Conservation (phyloP, 768 basidiomycete genomes). For the Termitomyces bulborhizus region DNA sequence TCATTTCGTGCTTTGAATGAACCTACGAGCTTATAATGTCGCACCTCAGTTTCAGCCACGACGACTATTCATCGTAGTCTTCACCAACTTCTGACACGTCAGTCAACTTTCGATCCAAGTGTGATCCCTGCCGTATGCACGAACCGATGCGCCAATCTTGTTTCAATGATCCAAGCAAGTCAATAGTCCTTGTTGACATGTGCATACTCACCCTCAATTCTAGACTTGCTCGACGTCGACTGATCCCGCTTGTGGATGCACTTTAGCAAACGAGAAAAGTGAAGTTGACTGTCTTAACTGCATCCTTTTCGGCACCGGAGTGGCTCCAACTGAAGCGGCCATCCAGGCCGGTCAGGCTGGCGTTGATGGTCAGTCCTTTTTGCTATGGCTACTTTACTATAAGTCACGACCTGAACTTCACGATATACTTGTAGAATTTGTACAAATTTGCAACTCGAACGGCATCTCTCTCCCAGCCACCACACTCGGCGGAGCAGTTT, state of each 20-base stretch:
- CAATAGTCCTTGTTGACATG: neutral
- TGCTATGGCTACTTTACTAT: neutral
- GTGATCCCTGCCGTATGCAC: constrained; percentile 5
- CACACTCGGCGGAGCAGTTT: constrained; percentile 6
- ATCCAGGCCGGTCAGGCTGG: neutral
- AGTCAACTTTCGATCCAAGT: constrained; percentile 7
- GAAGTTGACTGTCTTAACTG: constrained; percentile 11
- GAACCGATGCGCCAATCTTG: neutral
- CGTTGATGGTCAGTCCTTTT: constrained; percentile 7
- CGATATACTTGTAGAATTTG: constrained; percentile 3
- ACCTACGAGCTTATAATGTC: neutral
- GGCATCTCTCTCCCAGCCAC: constrained; percentile 10
- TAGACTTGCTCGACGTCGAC: constrained; percentile 1
- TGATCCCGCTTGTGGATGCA: constrained; percentile 7
- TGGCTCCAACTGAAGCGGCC: neutral
- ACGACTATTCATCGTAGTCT: neutral
- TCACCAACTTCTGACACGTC: constrained; percentile 9
- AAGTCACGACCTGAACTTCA: neutral
- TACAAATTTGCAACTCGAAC: constrained; percentile 2
- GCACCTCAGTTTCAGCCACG: constrained; percentile 1
- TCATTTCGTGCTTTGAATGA: neutral
- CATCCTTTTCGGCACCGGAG: neutral
- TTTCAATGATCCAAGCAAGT: constrained; percentile 3
- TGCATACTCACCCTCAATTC: neutral
- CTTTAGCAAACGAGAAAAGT: neutral